These are phyloP conservation scores for Rhizopogon vulgaris DNA, from an alignment of 768 basidiomycete species.

Conservation along the genomic window DNA sequence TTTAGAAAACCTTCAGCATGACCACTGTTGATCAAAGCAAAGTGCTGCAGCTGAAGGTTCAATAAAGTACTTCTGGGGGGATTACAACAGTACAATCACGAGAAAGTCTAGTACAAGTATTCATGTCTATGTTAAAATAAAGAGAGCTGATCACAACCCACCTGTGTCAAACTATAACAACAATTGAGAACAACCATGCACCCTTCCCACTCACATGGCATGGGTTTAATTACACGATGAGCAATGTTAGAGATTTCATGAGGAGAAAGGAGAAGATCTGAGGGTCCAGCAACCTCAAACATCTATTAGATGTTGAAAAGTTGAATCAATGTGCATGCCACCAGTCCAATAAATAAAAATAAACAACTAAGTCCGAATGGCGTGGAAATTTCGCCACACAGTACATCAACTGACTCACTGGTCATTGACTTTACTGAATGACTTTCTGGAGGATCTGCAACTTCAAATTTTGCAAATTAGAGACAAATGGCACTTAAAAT, in stretches of 20 bases:
- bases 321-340: not conserved
- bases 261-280: conserved; percentile 14
- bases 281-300: not conserved
- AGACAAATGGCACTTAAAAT: too few relatives aligned
- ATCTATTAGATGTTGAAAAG: not conserved
- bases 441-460: too few relatives aligned
- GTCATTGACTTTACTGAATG: too few relatives aligned
- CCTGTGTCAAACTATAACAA: conserved; percentile 24
- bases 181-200: conserved; percentile 22
- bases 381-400: too few relatives aligned
- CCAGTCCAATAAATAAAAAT: not conserved
- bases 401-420: too few relatives aligned
- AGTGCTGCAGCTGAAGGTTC: conserved; percentile 9
- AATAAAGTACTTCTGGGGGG: conserved; percentile 3
- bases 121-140: conserved; percentile 1
- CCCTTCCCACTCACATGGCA: conserved; percentile 24
- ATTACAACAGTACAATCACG: not conserved
- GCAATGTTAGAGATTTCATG: conserved; percentile 16
- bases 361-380: not conserved
- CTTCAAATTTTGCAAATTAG: too few relatives aligned
- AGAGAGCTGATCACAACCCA: conserved; percentile 10
- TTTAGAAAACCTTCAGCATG: conserved; percentile 17
- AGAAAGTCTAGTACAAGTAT: conserved; percentile 6
- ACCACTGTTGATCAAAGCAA: conserved; percentile 6
- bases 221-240: conserved; percentile 16